Evolutionary conservation across 306 rosid species (phyloP).

Genomic region (Cicer yamashitae): DNA sequence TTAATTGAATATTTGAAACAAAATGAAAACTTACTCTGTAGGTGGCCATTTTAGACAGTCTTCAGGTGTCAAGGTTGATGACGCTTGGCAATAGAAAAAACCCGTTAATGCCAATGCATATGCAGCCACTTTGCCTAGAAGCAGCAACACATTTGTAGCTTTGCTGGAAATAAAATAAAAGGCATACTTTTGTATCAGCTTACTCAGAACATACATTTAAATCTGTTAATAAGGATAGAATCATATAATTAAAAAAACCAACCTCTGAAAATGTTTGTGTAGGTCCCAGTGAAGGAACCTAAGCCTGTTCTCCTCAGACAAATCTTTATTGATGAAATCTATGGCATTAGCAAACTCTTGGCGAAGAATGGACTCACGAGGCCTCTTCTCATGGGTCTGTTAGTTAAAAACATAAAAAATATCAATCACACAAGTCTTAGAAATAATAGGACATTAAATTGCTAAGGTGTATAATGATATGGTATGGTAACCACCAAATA

Average conservation of each 20-base stretch:
- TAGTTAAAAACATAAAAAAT: background rate
- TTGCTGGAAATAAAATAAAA: constrained; percentile 65
- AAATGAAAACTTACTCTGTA: constrained; percentile 65
- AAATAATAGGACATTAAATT: background rate
- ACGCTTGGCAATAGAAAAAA: constrained; percentile 77
- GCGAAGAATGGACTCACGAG: constrained; percentile 90
- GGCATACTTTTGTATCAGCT: constrained; percentile 57
- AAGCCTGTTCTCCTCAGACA: constrained; percentile 68
- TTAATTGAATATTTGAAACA: constrained; percentile 27
- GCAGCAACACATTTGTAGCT: constrained; percentile 73
- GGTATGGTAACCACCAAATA: constrained; percentile 10
- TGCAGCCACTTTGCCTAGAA: constrained; percentile 78
- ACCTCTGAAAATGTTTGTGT: constrained; percentile 73
- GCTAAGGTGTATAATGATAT: background rate
- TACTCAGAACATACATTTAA: constrained; percentile 23
- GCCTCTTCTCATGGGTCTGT: constrained; percentile 88
- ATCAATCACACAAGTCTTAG: constrained; percentile 36
- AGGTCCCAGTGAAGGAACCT: constrained; percentile 97
- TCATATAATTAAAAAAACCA: constrained; percentile 16
- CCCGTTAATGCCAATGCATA: constrained; percentile 76
- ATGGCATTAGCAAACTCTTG: constrained; percentile 92
- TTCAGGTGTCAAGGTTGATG: constrained; percentile 58
- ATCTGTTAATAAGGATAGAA: constrained; percentile 16
- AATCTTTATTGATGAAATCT: constrained; percentile 70
- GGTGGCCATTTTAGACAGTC: constrained; percentile 54